phyloP scores from a whole-genome alignment of 2,329 filamentous ascomycete genomes.

The Chaetomiaceae sp. region DNA sequence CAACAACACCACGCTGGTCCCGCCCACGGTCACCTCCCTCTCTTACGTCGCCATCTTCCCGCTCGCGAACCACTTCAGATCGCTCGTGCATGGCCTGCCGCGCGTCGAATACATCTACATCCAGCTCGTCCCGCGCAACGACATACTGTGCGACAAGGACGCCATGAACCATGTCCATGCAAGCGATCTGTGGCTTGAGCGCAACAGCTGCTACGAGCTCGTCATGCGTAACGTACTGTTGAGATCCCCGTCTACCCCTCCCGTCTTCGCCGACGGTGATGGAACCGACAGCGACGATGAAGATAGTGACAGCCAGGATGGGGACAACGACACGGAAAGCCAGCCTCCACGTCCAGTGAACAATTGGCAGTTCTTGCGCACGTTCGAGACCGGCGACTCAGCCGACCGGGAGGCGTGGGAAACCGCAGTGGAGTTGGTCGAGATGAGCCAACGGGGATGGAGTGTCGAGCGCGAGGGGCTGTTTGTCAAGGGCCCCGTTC shows the following conservation, averaged over 20 bases:
- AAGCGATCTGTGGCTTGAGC: slow-evolving; percentile 39
- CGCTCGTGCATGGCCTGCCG: slow-evolving; percentile 45
- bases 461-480: slow-evolving; percentile 41
- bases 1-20: slow-evolving; percentile 37
- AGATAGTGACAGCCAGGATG: neutral
- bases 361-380: slow-evolving; percentile 42
- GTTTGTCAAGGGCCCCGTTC: slow-evolving; percentile 34
- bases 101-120: slow-evolving; percentile 51
- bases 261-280: neutral
- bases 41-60: slow-evolving; percentile 66
- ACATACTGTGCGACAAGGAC: slow-evolving; percentile 33
- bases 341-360: neutral
- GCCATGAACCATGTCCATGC: slow-evolving; percentile 39
- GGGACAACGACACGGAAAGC: slow-evolving; percentile 23
- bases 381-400: slow-evolving; percentile 49
- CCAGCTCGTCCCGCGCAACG: slow-evolving; percentile 42
- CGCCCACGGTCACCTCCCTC: slow-evolving; percentile 44
- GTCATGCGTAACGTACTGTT: slow-evolving; percentile 34
- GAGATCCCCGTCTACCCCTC: neutral
- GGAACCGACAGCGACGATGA: neutral
- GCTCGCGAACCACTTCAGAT: slow-evolving; percentile 55
- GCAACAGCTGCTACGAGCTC: slow-evolving; percentile 21
- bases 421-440: slow-evolving; percentile 40
- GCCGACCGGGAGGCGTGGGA: slow-evolving; percentile 45
- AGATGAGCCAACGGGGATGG: slow-evolving; percentile 39